Base-by-base conservation (phyloP, 495 filamentous ascomycete genomes). In the Penicillium turbatum region DNA sequence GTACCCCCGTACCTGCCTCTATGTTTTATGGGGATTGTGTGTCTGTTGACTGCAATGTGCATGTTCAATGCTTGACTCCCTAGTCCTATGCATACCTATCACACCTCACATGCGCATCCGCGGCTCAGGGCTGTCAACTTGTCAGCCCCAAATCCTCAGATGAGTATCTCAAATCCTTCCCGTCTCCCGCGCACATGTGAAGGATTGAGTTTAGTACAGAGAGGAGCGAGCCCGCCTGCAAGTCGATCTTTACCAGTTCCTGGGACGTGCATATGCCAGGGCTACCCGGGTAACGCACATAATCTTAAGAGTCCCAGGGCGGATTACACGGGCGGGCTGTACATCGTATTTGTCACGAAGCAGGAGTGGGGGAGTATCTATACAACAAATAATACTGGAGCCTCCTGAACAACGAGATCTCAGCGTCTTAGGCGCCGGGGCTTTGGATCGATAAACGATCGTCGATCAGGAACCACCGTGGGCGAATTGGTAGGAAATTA, bases 371-470 rank as follows among this genome's bases (percentile, higher is more conserved):
- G n/a, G n/a, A n/a, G n/a, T n/a, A n/a, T n/a, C n/a, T n/a, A 39
- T n/a, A 24, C 21, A 4, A 49, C 19, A 27, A 26, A 42, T n/a
- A 15, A 16, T 39, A 37, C 13, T 49, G 24, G 21, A 17, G 9
- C 9, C 9, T 49, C 31, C 30, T 36, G 12, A 48, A 24, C 37
- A 27, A n/a, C n/a, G n/a, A 54, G 56, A 60, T 63, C 60, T 35
- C 30, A 56, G 38, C 31, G 9, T 15, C 16, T 27, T 32, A 34
- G 19, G 34, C 36, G 38, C 55, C 42, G 31, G 27, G n/a, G 15
- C 27, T 13, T 27, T 53, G 57, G 60, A 36, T 51, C 52, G 21
- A 41, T 51, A 48, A 41, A 49, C 24, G 50, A 63, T 60, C 60
- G 48, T 43, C 54, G 57, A 56, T 57, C 24, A 38, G 48, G 46